Evolutionary conservation across 2,329 filamentous ascomycete genomes (phyloP), one percentile per base, ranked within the genome.

Genomic region (Neurospora sp.): DNA sequence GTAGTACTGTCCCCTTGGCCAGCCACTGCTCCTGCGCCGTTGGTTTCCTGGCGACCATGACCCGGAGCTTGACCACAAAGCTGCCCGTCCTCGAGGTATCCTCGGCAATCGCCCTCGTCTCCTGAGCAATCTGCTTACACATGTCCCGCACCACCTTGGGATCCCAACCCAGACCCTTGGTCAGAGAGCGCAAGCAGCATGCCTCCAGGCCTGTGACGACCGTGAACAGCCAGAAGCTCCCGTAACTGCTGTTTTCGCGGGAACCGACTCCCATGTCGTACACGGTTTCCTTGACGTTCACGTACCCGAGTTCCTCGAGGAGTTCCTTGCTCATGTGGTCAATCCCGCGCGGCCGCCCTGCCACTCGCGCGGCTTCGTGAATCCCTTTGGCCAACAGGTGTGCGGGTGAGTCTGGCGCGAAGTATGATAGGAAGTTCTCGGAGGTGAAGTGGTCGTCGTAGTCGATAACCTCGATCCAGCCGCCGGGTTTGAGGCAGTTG

Each of bases 401-500:
- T 66, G 84, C 79, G n/a, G 82, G 75, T 2, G 84, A 85, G 17
- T 81, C 81, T 0, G 81, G 75, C 1, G 82, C 78, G 70, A 85
- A 86, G 67, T 78, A 77, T 4, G 78, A 76, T 46, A 80, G 74
- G 38, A 81, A 80, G 70, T 80, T 80, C 42, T 76, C 73, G 66
- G 80, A 75, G 4, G 78, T 78, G 40, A 82, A 81, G n/a, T 79
- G 77, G 68, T 83, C 81, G 72, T 86, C 84, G 74, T 85, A 85
- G 73, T 88, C 86, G 66, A 85, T 76, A 7, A 88, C 76, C 76
- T 88, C 86, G 58, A 88, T 81, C 83, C 84, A 88, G 15, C 85
- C 86, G 58, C 86, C 86, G 0, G 86, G 86, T 70, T 84, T 85
- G 43, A 88, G 78, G 70, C 85, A 86, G 43, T 81, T 79, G 74